Evolutionary conservation across 495 filamentous ascomycete genomes (phyloP), one percentile per base, ranked within the genome.

Genomic region (Hypoxylon fragiforme): DNA sequence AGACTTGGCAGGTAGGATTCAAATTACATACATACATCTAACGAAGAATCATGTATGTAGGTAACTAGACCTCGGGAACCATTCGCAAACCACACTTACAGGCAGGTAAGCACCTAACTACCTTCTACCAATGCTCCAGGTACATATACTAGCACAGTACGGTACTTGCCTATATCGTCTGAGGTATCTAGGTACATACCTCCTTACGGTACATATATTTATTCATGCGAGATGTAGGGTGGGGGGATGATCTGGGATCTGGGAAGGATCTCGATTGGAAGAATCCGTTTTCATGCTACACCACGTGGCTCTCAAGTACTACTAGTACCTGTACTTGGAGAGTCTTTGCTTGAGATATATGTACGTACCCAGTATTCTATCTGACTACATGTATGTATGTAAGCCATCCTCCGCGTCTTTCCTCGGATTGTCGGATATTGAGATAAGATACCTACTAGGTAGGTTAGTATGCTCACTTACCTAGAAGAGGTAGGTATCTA

Each of bases 191-290:
- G 24, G 24, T 28, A 28, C 24, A 9, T 28, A 28, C 24, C 24
- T 28, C 24, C 24, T n/a, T n/a, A n/a, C n/a, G 7, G 31, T 35
- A 35, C 6, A 12, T 35, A 35, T 13, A 61, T 41, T 35, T 28
- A 47, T 57, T 16, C 30, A 50, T 62, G 52, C 52, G 35, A 57
- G 52, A 62, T 57, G 48, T 18, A 47, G 26, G 44, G 58, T 56
- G 52, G 58, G 51, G 48, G 44, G 21, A 34, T 41, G 54, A 61
- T 62, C 58, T 62, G 43, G 58, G 58, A 62, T 62, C 58, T 62
- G 28, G 47, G 37, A 56, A 41, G 54, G 58, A 62, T 62, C 58
- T 62, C 52, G 58, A 62, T 62, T 62, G 58, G 58, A 41, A 62
- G 52, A 46, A 57, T 19, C 18, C 32, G 44, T 16, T 28, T 28